Conservation (phyloP, 176 grass and related monocot species). For the Zoysia pacifica region DNA sequence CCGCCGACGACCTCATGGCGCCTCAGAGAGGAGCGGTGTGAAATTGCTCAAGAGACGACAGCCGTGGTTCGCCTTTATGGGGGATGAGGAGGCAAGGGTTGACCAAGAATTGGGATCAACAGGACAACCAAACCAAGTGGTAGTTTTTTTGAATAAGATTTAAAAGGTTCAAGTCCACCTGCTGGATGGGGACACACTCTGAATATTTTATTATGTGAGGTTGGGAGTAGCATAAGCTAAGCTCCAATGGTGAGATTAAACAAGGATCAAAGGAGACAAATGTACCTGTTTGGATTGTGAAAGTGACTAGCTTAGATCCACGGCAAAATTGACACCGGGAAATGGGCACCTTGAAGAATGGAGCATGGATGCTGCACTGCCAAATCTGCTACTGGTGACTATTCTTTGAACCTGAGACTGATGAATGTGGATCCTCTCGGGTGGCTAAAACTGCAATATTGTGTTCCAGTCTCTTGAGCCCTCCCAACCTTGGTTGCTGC, state of each 20-base stretch:
- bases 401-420: not conserved
- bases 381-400: not conserved
- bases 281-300: constrained; percentile 27
- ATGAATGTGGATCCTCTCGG: not conserved
- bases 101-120: constrained; percentile 34
- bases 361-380: not conserved
- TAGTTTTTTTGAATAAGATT: not conserved
- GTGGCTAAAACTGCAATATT: not conserved
- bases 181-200: constrained; percentile 24
- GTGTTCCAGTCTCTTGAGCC: not conserved
- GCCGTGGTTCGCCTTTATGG: constrained; percentile 23
- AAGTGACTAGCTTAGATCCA: constrained; percentile 22
- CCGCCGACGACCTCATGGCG: constrained; percentile 34
- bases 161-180: constrained; percentile 15
- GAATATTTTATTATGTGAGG: constrained; percentile 14
- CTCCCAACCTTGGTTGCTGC: too few relatives aligned
- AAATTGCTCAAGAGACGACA: constrained; percentile 6
- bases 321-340: constrained; percentile 33
- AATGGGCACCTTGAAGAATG: not conserved
- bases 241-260: constrained; percentile 6
- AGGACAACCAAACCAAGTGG: constrained; percentile 22
- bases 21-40: constrained; percentile 13
- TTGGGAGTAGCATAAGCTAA: constrained; percentile 16
- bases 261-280: constrained; percentile 26
- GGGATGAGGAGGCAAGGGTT: constrained; percentile 24